Evolutionary conservation across 805 yeast species (phyloP).

Genomic region (Yamadazyma sp.): DNA sequence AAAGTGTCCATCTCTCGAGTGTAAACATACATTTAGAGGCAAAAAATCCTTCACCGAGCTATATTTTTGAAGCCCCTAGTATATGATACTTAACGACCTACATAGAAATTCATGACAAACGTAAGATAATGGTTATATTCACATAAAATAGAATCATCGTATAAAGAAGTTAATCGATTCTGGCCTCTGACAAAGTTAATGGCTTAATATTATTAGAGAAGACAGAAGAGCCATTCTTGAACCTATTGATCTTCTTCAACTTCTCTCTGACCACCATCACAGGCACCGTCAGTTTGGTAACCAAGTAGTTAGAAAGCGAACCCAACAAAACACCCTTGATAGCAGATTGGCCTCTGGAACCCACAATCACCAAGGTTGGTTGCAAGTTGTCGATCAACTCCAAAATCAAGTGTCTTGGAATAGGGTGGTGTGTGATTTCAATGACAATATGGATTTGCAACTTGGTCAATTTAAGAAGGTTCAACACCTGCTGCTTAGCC

Average conservation of each 20-base stretch:
- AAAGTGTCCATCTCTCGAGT: constrained; percentile 55
- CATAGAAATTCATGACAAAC: no score
- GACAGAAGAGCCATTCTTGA: constrained; percentile 47
- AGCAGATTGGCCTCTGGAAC: constrained; percentile 72
- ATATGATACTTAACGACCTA: no score
- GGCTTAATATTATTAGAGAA: constrained; percentile 58
- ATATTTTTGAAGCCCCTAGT: no score
- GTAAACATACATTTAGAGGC: constrained; percentile 45
- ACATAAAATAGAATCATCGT: constrained; percentile 1
- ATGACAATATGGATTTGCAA: constrained; percentile 71
- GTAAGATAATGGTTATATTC: no score
- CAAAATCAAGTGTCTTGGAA: constrained; percentile 67
- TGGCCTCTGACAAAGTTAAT: constrained; percentile 48
- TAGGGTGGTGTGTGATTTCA: constrained; percentile 74
- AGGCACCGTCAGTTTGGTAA: constrained; percentile 69
- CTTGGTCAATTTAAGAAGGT: constrained; percentile 60
- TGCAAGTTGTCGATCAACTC: constrained; percentile 69
- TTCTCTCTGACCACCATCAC: constrained; percentile 79
- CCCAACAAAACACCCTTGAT: constrained; percentile 74
- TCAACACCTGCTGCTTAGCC: constrained; percentile 46
- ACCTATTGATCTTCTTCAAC: constrained; percentile 64
- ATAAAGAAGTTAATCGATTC: constrained; percentile 35
- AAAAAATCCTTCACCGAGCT: constrained; percentile 55
- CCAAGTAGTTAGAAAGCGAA: constrained; percentile 68
- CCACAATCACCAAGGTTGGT: constrained; percentile 73